Conservation (phyloP, 306 rosid species). For the Sophora flavescens region DNA sequence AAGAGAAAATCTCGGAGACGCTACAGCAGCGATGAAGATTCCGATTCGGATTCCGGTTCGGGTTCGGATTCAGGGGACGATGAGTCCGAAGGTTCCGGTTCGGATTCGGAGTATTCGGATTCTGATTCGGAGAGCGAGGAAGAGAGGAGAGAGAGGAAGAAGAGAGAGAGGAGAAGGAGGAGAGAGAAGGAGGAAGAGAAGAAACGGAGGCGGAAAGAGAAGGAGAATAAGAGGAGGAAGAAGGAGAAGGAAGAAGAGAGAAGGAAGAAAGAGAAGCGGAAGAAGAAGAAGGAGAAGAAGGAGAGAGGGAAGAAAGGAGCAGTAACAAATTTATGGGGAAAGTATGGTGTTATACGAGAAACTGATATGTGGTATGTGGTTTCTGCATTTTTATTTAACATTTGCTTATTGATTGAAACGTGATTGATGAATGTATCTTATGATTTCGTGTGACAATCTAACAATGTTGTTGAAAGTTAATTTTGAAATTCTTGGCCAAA, state of each 20-base stretch:
- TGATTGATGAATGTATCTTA: background rate
- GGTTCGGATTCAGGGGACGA: background rate
- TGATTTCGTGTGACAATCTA: constrained; percentile 20
- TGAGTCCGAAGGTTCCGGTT: background rate
- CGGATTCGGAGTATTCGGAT: constrained; percentile 54
- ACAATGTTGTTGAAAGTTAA: constrained; percentile 7
- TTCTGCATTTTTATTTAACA: background rate
- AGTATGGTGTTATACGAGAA: constrained; percentile 85
- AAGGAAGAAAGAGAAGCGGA: constrained; percentile 54
- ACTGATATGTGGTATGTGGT: constrained; percentile 94
- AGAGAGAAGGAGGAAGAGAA: constrained; percentile 42
- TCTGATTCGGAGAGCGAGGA: constrained; percentile 64
- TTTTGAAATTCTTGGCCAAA: no score
- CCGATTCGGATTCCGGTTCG: constrained; percentile 53
- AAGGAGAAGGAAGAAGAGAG: constrained; percentile 49
- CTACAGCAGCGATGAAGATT: constrained; percentile 63
- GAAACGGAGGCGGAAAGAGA: constrained; percentile 47
- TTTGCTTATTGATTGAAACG: constrained; percentile 33
- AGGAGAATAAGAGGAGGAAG: constrained; percentile 50
- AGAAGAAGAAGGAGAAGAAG: constrained; percentile 67
- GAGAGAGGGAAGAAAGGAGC: constrained; percentile 90
- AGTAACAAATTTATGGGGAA: constrained; percentile 90
- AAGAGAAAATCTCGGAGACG: constrained; percentile 65
- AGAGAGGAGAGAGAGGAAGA: constrained; percentile 52
- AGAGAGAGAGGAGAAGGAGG: constrained; percentile 43